Evolutionary conservation across 768 basidiomycete genomes (phyloP).

Genomic region (Pleurotus eryngii): DNA sequence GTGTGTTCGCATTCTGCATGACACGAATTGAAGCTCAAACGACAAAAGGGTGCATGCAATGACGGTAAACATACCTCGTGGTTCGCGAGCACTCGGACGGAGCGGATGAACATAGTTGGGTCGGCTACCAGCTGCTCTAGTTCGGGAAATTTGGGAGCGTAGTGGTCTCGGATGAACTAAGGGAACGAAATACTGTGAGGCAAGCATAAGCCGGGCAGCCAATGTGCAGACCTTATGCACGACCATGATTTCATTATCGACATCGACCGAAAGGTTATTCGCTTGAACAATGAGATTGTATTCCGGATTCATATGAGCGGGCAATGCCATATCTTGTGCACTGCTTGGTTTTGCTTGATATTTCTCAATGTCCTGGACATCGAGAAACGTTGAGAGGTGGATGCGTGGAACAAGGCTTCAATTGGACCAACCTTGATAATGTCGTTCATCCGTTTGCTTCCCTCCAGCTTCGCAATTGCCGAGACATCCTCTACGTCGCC

Average conservation of each 20-base stretch:
- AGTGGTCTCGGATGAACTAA: conserved; percentile 97
- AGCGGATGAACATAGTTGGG: conserved; percentile 87
- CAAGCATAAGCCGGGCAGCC: conserved; percentile 3
- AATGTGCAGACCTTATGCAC: conserved; percentile 78
- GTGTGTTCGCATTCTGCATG: conserved; percentile 2
- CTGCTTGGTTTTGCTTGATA: conserved; percentile 80
- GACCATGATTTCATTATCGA: conserved; percentile 96
- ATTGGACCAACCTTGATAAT: conserved; percentile 61
- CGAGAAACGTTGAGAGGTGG: not conserved
- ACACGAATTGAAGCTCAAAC: not conserved
- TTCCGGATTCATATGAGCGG: conserved; percentile 89
- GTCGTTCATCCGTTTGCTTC: conserved; percentile 85
- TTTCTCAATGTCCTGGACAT: conserved; percentile 78
- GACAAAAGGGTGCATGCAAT: not conserved
- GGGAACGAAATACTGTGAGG: conserved; percentile 10
- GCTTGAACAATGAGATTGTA: conserved; percentile 96
- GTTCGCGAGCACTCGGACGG: conserved; percentile 87
- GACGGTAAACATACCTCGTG: conserved; percentile 49
- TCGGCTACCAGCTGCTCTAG: conserved; percentile 93
- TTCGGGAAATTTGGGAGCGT: conserved; percentile 92
- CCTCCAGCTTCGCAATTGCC: conserved; percentile 85
- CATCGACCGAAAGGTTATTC: conserved; percentile 96
- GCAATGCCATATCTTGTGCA: conserved; percentile 71
- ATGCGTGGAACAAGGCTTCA: not conserved
- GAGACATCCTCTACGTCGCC: conserved; percentile 79